A percentile compares a stretch with the other conserved stretches of the same genome.
These are phyloP conservation scores for Macrotyloma uniflorum DNA, from an alignment of 306 rosid species.

Conservation along the genomic window DNA sequence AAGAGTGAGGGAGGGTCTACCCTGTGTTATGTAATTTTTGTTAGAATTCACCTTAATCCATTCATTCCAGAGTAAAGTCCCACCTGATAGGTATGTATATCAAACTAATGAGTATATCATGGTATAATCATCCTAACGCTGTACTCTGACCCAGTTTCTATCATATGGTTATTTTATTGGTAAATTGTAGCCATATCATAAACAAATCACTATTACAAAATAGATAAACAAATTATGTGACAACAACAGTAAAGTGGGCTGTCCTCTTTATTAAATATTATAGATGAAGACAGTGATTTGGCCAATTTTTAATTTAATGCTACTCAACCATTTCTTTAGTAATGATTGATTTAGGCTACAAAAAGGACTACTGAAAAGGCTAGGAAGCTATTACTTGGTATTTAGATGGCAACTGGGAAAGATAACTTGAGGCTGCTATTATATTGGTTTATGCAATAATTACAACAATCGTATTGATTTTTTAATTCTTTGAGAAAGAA, in stretches of 20 bases:
- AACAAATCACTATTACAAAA: background rate
- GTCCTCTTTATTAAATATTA: background rate
- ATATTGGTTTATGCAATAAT: slow-evolving; percentile 20
- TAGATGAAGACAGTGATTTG: background rate
- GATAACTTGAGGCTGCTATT: slow-evolving; percentile 14
- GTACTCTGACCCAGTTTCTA: background rate
- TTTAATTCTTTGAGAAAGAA: slow-evolving; percentile 11
- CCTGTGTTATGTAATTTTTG: background rate
- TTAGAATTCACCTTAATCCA: background rate
- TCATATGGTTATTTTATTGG: background rate
- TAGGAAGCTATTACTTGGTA: background rate
- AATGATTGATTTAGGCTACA: background rate
- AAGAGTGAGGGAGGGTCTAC: background rate
- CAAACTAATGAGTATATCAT: background rate
- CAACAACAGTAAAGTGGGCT: background rate
- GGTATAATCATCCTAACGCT: background rate
- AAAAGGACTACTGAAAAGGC: background rate
- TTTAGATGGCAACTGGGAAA: background rate
- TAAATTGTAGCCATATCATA: background rate
- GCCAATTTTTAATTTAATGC: background rate
- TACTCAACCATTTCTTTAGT: background rate
- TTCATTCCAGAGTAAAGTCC: background rate
- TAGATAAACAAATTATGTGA: background rate
- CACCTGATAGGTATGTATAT: background rate
- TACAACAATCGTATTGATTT: slow-evolving; percentile 11